Percentiles rank a stretch among this genome's conserved stretches.
These are phyloP conservation scores for Elsinoe perseae DNA, from an alignment of 2,329 filamentous ascomycete genomes.

Conservation along the genomic window DNA sequence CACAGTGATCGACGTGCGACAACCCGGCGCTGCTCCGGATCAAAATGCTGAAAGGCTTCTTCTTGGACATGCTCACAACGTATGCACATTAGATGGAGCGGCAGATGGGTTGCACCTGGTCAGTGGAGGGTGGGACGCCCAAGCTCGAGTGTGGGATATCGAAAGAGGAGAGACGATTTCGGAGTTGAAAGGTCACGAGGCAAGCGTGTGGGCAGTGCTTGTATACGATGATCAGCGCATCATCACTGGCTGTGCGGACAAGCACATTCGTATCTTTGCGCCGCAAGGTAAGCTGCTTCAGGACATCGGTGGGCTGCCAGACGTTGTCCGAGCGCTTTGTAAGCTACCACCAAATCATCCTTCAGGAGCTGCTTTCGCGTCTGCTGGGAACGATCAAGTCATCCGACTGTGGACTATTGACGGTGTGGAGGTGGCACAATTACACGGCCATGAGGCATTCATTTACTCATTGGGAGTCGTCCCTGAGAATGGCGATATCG, in stretches of 20 bases:
- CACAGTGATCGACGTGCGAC: slow-evolving; percentile 82
- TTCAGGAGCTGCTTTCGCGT: slow-evolving; percentile 85
- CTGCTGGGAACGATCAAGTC: slow-evolving; percentile 84
- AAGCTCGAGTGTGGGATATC: slow-evolving; percentile 79
- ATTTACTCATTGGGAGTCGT: slow-evolving; percentile 77
- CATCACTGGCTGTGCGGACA: slow-evolving; percentile 78
- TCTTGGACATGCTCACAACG: slow-evolving; percentile 77
- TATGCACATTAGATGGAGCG: slow-evolving; percentile 77
- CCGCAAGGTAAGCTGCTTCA: slow-evolving; percentile 55
- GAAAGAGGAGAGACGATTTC: slow-evolving; percentile 73
- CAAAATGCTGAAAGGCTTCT: slow-evolving; percentile 80
- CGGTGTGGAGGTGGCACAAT: slow-evolving; percentile 65
- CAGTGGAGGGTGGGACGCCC: slow-evolving; percentile 89
- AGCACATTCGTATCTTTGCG: slow-evolving; percentile 77
- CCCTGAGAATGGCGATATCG: slow-evolving; percentile 69
- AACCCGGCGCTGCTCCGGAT: slow-evolving; percentile 56
- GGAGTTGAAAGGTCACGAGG: slow-evolving; percentile 67
- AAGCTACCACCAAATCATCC: slow-evolving; percentile 67
- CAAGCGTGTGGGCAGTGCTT: slow-evolving; percentile 84
- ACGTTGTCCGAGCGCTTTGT: slow-evolving; percentile 83
- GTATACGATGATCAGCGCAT: slow-evolving; percentile 72
- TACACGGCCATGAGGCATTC: slow-evolving; percentile 87
- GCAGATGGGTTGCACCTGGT: slow-evolving; percentile 66
- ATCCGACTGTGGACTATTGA: slow-evolving; percentile 80
- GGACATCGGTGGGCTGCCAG: slow-evolving; percentile 61